Evolutionary conservation across 495 filamentous ascomycete species (phyloP).

Genomic region (Lasiosphaeria miniovina): DNA sequence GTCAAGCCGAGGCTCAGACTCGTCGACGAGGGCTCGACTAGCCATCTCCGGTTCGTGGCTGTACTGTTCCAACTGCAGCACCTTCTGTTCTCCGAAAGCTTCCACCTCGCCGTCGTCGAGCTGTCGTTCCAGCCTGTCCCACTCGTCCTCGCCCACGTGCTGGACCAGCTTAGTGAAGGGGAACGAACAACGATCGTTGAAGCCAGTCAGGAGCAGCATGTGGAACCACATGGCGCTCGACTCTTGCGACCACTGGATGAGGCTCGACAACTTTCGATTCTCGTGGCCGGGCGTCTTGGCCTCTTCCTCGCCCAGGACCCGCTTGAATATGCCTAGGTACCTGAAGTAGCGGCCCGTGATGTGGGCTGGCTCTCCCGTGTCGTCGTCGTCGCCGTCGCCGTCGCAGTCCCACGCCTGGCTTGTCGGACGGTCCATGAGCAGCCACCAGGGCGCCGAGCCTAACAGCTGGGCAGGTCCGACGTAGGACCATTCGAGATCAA

Average conservation of each 20-base stretch:
- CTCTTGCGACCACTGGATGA: too few species aligned
- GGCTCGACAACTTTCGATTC: too few species aligned
- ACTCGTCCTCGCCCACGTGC: too few species aligned
- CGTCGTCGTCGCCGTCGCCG: too few species aligned
- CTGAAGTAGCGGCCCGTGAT: background rate
- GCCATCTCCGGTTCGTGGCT: background rate
- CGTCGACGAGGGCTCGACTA: too few species aligned
- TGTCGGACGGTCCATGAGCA: background rate
- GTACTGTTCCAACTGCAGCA: background rate
- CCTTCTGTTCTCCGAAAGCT: background rate
- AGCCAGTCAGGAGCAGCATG: too few species aligned
- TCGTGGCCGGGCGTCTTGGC: background rate
- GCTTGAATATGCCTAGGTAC: background rate
- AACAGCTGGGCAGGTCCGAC: background rate
- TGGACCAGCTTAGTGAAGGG: too few species aligned
- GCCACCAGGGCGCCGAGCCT: background rate
- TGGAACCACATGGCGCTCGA: too few species aligned
- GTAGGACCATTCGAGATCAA: background rate
- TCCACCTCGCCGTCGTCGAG: background rate
- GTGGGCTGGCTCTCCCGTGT: background rate
- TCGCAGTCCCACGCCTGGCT: background rate
- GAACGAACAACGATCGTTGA: too few species aligned
- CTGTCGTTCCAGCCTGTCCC: too few species aligned
- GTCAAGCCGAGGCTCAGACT: too few species aligned
- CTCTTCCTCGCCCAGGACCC: background rate